These are phyloP conservation scores for Pelargonium fulgidum DNA, from an alignment of 441 rosid genomes.

Conservation along the genomic window DNA sequence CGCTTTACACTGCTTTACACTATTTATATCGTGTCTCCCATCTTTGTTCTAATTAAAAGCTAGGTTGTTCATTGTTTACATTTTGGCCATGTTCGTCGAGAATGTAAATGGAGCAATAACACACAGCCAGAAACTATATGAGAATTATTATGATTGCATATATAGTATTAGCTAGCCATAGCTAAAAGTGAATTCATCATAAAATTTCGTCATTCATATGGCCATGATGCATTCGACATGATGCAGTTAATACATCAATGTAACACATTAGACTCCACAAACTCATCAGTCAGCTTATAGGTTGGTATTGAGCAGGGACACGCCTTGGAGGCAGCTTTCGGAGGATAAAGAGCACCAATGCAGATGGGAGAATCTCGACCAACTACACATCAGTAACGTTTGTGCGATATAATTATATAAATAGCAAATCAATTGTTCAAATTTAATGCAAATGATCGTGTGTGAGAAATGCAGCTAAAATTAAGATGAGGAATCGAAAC, in stretches of 20 bases:
- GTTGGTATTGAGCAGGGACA: not conserved
- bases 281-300: not conserved
- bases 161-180: not conserved
- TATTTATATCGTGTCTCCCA: too few species aligned
- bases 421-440: too few species aligned
- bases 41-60: too few species aligned
- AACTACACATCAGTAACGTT: not conserved
- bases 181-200: constrained; percentile 1
- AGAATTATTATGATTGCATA: too few species aligned
- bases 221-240: not conserved
- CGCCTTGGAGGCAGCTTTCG: constrained; percentile 2
- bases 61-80: too few species aligned
- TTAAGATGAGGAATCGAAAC: not conserved
- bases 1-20: too few species aligned
- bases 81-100: too few species aligned
- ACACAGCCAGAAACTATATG: too few species aligned
- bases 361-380: not conserved
- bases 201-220: not conserved
- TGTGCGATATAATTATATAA: not conserved
- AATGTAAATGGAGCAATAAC: too few species aligned
- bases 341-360: not conserved
- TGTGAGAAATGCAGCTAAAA: not conserved
- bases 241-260: not conserved
- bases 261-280: not conserved
- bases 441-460: too few species aligned